phyloP scores from a whole-genome alignment of 140 eudicot genomes.

The Anethum foeniculum region DNA sequence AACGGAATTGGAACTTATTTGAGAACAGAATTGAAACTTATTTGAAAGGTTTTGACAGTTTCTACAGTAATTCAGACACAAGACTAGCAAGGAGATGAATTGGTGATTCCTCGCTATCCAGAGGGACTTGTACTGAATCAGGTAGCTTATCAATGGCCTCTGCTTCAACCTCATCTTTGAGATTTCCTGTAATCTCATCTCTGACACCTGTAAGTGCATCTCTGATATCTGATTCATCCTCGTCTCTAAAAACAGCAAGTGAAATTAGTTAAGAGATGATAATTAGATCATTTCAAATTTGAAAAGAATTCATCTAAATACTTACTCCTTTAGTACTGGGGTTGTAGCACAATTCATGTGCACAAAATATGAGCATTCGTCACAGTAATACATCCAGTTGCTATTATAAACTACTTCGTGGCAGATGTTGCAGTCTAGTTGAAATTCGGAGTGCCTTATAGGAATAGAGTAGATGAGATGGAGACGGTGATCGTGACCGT shows the following conservation, averaged over 20 bases:
- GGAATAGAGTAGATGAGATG: neutral
- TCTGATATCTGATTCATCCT: neutral
- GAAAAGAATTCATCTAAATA: neutral
- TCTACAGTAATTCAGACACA: neutral
- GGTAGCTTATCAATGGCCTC: neutral
- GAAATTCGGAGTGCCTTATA: neutral
- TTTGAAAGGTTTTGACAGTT: neutral
- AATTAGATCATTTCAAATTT: neutral
- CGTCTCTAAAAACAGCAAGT: neutral
- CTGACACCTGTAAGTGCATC: no score
- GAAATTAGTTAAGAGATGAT: neutral
- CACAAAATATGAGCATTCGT: neutral
- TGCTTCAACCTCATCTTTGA: neutral
- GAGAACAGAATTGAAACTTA: no score
- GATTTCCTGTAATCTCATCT: neutral
- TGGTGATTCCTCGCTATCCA: neutral
- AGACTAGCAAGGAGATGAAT: neutral
- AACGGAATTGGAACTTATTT: no score
- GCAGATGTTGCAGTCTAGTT: neutral
- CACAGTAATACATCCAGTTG: neutral
- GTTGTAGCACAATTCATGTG: neutral
- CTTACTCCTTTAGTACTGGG: neutral
- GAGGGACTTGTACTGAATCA: neutral
- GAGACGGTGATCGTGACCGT: neutral
- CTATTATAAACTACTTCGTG: neutral